These are phyloP conservation scores for Adansonia digitata DNA, from an alignment of 345 rosid species.

Conservation along the genomic window DNA sequence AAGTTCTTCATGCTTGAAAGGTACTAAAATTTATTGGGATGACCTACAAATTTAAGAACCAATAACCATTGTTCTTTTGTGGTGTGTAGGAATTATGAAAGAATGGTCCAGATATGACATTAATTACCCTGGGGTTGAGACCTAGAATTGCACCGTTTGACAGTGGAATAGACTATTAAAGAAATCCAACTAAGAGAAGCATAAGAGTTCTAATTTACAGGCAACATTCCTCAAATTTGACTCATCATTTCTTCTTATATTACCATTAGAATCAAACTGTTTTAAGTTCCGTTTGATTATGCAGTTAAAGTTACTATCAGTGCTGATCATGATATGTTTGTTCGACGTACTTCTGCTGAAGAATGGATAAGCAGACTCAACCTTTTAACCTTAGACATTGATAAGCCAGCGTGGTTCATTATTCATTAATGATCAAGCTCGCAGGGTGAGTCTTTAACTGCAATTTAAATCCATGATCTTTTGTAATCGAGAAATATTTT, in stretches of 20 bases:
- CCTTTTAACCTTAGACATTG: too few relatives aligned
- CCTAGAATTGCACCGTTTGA: not conserved
- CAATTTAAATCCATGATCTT: too few relatives aligned
- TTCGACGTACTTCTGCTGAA: not conserved
- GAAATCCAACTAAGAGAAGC: not conserved
- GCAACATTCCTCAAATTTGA: too few relatives aligned
- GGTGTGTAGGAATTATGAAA: constrained; percentile 18
- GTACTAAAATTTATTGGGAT: not conserved
- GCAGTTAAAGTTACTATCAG: too few relatives aligned
- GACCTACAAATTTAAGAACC: not conserved
- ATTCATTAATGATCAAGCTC: too few relatives aligned
- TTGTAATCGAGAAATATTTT: too few relatives aligned
- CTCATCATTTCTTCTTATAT: not conserved
- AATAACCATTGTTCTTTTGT: not conserved
- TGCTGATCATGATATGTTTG: not conserved
- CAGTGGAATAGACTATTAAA: constrained; percentile 17
- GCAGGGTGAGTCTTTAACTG: too few relatives aligned
- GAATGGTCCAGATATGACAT: constrained; percentile 33
- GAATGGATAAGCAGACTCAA: not conserved
- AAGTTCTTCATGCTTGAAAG: constrained; percentile 29
- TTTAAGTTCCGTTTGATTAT: too few relatives aligned
- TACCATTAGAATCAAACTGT: too few relatives aligned
- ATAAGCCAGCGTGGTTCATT: not conserved
- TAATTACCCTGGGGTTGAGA: too few relatives aligned
- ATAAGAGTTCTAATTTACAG: too few relatives aligned